Base-by-base conservation (phyloP, 2,329 filamentous ascomycete genomes). In the Epichloe gansuensis region DNA sequence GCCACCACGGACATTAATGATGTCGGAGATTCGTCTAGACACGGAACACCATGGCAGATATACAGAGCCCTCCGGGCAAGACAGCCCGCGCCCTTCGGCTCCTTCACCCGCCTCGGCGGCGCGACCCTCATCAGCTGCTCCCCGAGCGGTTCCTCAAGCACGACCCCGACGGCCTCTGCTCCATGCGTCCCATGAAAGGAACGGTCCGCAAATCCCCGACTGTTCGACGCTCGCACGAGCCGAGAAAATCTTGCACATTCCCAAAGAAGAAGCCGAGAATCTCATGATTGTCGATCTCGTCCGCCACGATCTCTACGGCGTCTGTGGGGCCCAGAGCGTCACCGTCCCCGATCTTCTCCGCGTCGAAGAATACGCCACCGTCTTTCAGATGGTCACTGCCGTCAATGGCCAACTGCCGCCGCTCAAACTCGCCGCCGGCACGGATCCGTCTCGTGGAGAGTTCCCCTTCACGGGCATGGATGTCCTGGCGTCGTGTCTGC, bases 221-320 rank as follows among this genome's bases (percentile, higher is more conserved):
- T 81, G 77, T 0, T 65, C 85, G 39, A 93, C 85, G 0, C 74
- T 86, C n/a, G 78, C 76, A 5, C 78, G 86, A 61, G 91, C 91
- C 1, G 81, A 84, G 55, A 71, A 72, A 31, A 80, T 94, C 41
- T 78, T 96, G 13, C 81, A 85, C 53, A 78, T 88, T 0, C 85
- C 87, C 23, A 97, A 97, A 66, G 93, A 97, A 67, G 83, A 88
- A 61, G 91, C 91, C 0, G 91, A 97, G 72, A 97, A 97, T 63
- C 77, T 97, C 25, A 97, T 97, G 93, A 96, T 97, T 61, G 91
- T 95, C 2, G 91, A 97, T 66, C 75, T 97, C 1, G 93, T 96
- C n/a, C 81, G 91, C 0, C 91, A 97, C 63, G 91, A 97, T 66
- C 74, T 97, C 12, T 86, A 94, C 67, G 82, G 84, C n/a, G 83